phyloP scores from a whole-genome alignment of 495 filamentous ascomycete species.

The Cladorrhinum samala region DNA sequence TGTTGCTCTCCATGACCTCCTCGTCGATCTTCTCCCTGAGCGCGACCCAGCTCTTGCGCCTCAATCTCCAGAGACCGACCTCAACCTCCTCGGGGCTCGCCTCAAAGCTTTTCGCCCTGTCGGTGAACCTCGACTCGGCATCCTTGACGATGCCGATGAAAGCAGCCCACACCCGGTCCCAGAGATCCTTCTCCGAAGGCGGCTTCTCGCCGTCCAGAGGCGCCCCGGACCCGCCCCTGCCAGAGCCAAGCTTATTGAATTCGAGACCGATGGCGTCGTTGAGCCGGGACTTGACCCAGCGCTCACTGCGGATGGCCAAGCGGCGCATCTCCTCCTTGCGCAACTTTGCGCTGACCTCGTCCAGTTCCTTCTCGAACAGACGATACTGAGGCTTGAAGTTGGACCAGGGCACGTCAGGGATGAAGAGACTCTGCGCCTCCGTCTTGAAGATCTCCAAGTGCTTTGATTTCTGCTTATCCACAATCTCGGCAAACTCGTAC shows the following conservation, averaged over 20 bases:
- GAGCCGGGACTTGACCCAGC: conserved; percentile 83
- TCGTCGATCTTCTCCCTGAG: conserved; percentile 88
- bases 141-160: conserved; percentile 81
- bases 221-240: conserved; percentile 70
- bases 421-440: conserved; percentile 64
- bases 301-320: conserved; percentile 80
- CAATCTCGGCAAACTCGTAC: conserved; percentile 95
- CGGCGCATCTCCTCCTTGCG: conserved; percentile 93
- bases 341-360: conserved; percentile 73
- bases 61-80: conserved; percentile 84
- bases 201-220: conserved; percentile 72
- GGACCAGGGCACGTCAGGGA: conserved; percentile 77
- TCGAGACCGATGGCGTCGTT: conserved; percentile 84
- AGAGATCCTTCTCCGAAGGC: conserved; percentile 70
- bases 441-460: conserved; percentile 69
- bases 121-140: conserved; percentile 77
- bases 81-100: conserved; percentile 87
- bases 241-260: conserved; percentile 89
- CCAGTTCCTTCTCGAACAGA: conserved; percentile 69
- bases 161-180: conserved; percentile 90
- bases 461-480: conserved; percentile 70
- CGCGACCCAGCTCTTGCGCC: conserved; percentile 90
- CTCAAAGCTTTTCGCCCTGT: conserved; percentile 86
- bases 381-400: conserved; percentile 53
- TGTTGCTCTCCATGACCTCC: conserved; percentile 95